These are phyloP conservation scores for Serpula lacrymans DNA, from an alignment of 768 basidiomycete species.

Conservation along the genomic window DNA sequence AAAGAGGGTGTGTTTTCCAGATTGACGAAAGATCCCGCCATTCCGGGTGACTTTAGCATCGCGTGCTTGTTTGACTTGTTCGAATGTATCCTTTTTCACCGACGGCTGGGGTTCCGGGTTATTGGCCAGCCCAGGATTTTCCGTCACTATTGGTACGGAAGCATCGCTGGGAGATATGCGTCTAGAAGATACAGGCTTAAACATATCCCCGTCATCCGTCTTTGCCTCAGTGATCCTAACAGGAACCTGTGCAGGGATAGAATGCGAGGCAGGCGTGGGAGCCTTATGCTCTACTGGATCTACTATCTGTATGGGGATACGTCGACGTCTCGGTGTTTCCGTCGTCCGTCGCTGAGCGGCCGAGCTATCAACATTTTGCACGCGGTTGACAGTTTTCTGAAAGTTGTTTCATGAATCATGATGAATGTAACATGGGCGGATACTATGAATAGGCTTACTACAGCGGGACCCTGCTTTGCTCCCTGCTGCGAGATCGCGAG, in stretches of 20 bases:
- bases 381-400: constrained; percentile 28
- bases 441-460: no score
- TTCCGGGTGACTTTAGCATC: constrained; percentile 47
- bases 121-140: no score
- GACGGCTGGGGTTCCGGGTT: constrained; percentile 1
- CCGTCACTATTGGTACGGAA: constrained; percentile 8
- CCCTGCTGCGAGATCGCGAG: constrained; percentile 30
- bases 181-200: constrained; percentile 41
- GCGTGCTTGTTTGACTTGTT: constrained; percentile 56
- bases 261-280: constrained; percentile 1
- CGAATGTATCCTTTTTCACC: constrained; percentile 40
- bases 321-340: constrained; percentile 41
- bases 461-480: constrained; percentile 34
- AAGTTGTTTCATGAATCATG: neutral
- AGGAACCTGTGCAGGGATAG: constrained; percentile 3
- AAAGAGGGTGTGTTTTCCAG: constrained; percentile 61
- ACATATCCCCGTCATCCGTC: constrained; percentile 19
- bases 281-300: constrained; percentile 28
- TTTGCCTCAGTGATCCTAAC: constrained; percentile 2
- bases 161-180: constrained; percentile 3
- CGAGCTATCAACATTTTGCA: no score
- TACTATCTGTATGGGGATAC: constrained; percentile 62
- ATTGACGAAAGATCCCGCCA: constrained; percentile 69
- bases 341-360: no score
- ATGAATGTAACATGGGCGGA: constrained; percentile 4